Evolutionary conservation across 306 rosid species (phyloP).

Genomic region (Mimosa bimucronata): DNA sequence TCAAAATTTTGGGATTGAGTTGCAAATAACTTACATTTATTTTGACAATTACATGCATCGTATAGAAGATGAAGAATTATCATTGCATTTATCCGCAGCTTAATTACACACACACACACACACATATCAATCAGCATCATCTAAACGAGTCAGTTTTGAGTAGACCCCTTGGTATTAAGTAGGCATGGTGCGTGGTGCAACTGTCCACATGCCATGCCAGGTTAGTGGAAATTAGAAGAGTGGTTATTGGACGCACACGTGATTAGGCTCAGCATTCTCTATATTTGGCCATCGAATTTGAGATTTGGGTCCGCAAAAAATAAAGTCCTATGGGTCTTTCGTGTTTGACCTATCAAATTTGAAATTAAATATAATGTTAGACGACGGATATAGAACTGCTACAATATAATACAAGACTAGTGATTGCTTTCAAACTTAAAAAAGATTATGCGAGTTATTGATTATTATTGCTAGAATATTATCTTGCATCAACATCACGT

Average conservation of each 20-base stretch:
- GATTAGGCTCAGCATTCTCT: not conserved
- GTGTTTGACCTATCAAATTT: not conserved
- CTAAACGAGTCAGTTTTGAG: not conserved
- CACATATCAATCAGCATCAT: not conserved
- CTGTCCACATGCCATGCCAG: not conserved
- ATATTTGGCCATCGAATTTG: no score
- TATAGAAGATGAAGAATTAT: no score
- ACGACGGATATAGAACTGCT: no score
- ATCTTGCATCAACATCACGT: not conserved
- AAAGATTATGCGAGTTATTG: not conserved
- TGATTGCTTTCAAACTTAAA: not conserved
- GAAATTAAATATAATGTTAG: no score
- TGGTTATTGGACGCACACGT: not conserved
- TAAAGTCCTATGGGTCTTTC: not conserved
- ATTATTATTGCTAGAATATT: no score
- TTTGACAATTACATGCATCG: no score
- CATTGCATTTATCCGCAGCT: no score
- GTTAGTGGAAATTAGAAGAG: not conserved
- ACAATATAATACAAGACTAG: no score
- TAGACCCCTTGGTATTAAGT: not conserved
- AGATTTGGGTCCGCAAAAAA: no score
- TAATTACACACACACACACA: no score
- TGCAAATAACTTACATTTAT: no score
- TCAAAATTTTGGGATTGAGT: no score
- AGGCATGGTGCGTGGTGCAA: not conserved